phyloP scores from a whole-genome alignment of 2,329 filamentous ascomycete species.

The Sclerotiophoma versabilis region DNA sequence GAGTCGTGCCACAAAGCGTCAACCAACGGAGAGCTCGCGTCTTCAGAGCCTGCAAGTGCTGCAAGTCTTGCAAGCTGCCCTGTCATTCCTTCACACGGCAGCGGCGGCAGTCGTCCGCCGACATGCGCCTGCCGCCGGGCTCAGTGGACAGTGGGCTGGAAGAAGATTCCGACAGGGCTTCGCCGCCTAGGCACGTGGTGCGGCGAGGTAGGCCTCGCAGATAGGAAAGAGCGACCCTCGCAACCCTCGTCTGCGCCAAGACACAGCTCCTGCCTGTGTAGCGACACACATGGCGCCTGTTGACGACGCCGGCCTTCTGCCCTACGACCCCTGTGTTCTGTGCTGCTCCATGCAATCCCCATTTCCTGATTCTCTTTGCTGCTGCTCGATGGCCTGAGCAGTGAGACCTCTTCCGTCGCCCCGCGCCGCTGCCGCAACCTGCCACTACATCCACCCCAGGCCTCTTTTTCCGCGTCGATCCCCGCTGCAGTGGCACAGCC shows the following conservation, averaged over 20 bases:
- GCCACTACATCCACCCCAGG: conserved; percentile 16
- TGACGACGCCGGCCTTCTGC: conserved; percentile 6
- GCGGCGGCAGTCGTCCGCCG: neutral
- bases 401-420: conserved; percentile 16
- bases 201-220: neutral
- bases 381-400: conserved; percentile 10
- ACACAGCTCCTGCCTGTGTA: conserved; percentile 11
- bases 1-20: conserved; percentile 9
- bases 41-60: neutral
- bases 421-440: conserved; percentile 13
- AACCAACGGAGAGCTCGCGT: conserved; percentile 8
- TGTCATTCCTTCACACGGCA: conserved; percentile 1
- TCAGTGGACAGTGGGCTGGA: neutral
- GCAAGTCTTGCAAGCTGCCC: neutral
- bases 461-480: conserved; percentile 15
- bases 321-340: neutral
- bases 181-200: neutral
- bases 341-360: neutral
- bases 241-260: conserved; percentile 1
- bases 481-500: conserved; percentile 9
- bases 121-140: neutral
- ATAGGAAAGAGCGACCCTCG: conserved; percentile 1
- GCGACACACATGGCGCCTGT: conserved; percentile 11
- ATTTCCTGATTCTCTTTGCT: conserved; percentile 5
- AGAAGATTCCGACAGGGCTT: neutral